Percentiles rank a stretch among this genome's conserved stretches.
Conservation (phyloP, 345 rosid genomes). For the Triadica sebifera region DNA sequence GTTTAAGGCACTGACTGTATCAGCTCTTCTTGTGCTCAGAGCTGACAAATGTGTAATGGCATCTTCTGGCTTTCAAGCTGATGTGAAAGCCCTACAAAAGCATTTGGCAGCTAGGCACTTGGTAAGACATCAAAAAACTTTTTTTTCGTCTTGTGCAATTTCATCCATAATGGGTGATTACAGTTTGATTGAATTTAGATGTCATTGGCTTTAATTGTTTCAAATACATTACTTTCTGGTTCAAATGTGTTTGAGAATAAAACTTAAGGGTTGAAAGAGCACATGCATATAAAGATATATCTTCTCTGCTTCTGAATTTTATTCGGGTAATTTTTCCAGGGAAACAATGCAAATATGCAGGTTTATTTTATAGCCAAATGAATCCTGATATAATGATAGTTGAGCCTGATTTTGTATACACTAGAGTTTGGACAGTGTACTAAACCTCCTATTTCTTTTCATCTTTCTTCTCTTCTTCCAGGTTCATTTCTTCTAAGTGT, state of each 20-base stretch:
- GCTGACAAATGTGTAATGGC: conserved; percentile 83
- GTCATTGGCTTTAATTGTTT: not conserved
- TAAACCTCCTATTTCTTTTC: not conserved
- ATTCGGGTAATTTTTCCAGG: not conserved
- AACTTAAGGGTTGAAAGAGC: not conserved
- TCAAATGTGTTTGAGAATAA: not conserved
- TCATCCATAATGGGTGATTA: not conserved
- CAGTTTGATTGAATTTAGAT: not conserved
- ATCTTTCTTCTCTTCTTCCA: not conserved
- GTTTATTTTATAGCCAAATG: not conserved
- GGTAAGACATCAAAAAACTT: conserved; percentile 49
- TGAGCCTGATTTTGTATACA: not conserved
- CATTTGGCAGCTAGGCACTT: conserved; percentile 74
- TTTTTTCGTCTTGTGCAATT: not conserved
- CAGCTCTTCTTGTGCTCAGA: conserved; percentile 37
- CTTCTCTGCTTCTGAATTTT: not conserved
- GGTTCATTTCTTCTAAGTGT: not conserved
- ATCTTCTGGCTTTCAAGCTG: conserved; percentile 97
- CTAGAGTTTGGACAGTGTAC: not conserved
- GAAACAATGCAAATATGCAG: not conserved
- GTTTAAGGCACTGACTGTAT: not conserved
- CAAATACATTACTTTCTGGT: not conserved
- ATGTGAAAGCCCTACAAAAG: conserved; percentile 91
- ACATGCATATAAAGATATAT: not conserved
- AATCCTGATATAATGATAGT: not conserved